These are phyloP conservation scores for Starmerella apicola DNA, from an alignment of 805 yeast species.

Conservation along the genomic window DNA sequence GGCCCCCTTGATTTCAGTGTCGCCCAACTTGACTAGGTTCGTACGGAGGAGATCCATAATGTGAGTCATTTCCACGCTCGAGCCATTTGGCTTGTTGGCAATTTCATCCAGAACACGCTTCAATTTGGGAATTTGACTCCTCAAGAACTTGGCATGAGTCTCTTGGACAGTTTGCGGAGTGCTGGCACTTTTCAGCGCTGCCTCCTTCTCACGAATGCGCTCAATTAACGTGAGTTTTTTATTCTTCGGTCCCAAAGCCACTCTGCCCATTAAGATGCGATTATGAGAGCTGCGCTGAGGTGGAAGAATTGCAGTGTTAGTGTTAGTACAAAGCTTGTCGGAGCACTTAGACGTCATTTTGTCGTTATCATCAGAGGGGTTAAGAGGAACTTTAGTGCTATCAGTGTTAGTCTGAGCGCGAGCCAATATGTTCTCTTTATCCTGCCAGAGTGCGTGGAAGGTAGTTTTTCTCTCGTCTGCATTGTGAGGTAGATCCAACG, in stretches of 20 bases:
- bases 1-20: conserved; percentile 19
- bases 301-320: too few species aligned
- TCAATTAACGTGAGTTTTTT: conserved; percentile 21
- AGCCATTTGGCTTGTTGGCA: background rate
- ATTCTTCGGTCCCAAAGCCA: background rate
- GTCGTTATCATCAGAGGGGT: background rate
- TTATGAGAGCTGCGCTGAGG: background rate
- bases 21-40: conserved; percentile 20
- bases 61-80: conserved; percentile 13
- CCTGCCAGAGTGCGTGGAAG: conserved; percentile 3
- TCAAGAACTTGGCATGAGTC: conserved; percentile 16
- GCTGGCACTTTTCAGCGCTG: conserved; percentile 6
- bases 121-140: conserved; percentile 21
- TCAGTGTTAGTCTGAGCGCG: too few species aligned
- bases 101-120: conserved; percentile 18
- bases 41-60: conserved; percentile 18
- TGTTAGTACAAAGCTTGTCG: background rate
- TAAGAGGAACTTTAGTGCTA: background rate
- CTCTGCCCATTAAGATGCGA: conserved; percentile 3
- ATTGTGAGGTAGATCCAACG: conserved; percentile 11
- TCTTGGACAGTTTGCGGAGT: conserved; percentile 7
- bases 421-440: conserved; percentile 10
- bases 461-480: conserved; percentile 3
- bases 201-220: conserved; percentile 26
- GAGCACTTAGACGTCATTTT: background rate